A percentile compares a stretch with the other conserved stretches of the same genome.
phyloP scores from a whole-genome alignment of 2,329 filamentous ascomycete species.

The Talaromyces sp. region DNA sequence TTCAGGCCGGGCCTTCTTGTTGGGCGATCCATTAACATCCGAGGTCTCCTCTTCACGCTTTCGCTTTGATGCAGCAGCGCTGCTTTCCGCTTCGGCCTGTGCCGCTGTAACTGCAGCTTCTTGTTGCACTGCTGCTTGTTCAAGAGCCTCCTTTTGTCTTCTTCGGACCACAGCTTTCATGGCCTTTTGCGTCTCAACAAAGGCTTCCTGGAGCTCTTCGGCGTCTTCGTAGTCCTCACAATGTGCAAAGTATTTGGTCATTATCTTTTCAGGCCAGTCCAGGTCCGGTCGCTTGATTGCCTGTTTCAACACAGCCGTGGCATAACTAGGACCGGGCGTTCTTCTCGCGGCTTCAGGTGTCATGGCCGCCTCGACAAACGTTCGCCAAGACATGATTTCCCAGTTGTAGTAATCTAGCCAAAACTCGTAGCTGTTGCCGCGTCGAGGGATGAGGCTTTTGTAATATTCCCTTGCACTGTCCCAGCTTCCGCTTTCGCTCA shows the following conservation, averaged over 20 bases:
- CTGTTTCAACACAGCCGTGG: constrained; percentile 70
- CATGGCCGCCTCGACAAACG: constrained; percentile 49
- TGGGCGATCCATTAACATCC: constrained; percentile 48
- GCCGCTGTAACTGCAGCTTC: constrained; percentile 12
- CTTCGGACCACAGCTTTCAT: constrained; percentile 59
- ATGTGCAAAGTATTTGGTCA: constrained; percentile 43
- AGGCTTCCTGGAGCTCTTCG: constrained; percentile 65
- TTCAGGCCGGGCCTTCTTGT: constrained; percentile 62
- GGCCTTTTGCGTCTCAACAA: constrained; percentile 67
- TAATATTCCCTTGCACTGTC: constrained; percentile 74
- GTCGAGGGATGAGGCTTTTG: constrained; percentile 63
- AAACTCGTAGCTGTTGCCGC: constrained; percentile 80
- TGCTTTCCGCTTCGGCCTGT: neutral
- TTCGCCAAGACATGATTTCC: constrained; percentile 73
- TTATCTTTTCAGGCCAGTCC: constrained; percentile 48
- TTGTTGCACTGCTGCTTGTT: constrained; percentile 21
- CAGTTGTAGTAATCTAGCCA: constrained; percentile 90
- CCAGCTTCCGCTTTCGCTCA: constrained; percentile 74
- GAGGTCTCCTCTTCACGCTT: constrained; percentile 61
- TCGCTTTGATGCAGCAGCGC: constrained; percentile 51
- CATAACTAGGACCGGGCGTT: constrained; percentile 62
- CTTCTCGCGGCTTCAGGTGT: constrained; percentile 51
- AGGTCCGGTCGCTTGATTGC: constrained; percentile 54
- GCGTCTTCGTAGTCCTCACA: constrained; percentile 88
- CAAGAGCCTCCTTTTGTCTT: constrained; percentile 59